Base-by-base conservation (phyloP, 352 stramenopile species). In the Phytophthora citrophthora region DNA sequence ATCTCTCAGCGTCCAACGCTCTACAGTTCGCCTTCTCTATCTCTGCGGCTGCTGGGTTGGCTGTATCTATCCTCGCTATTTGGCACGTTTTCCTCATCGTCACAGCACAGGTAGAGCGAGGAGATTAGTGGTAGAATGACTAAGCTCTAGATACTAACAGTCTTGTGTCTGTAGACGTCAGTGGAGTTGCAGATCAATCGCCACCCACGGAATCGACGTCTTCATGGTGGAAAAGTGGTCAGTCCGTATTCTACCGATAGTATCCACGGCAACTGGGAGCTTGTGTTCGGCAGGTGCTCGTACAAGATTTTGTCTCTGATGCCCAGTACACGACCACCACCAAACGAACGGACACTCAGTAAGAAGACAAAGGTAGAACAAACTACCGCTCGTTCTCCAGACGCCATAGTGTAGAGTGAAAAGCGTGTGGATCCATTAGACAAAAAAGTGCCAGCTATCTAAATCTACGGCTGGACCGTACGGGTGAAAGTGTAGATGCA, bases 101-200 rank as follows among this genome's bases (percentile, higher is more conserved):
- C 5, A 95, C 84, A 0, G 86, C 84, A n/a, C 86, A 95, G 82
- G 86, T 91, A 62, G 23, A n/a, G 55, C 41, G n/a, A 5, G 26
- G 16, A 29, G 3, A 34, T 38, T 16, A 5, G 11, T 57, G 29
- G 27, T 16, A 61, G 20, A 29, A 44, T 45, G 4, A 0, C 9
- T 41, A 48, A 45, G 9, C 26, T 46, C 11, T 24, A 18, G 26
- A 16, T 46, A 18, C 23, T 63, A 15, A 63, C 41, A 11, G 20
- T 39, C 43, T 41, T 51, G 12, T 50, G 8, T 3, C 44, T 54
- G 15, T 64, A 94, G 86, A 93, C 86, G 1, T 92, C 86, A 8
- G 78, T 95, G 5, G 86, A 95, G 55, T 66, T 86, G 52, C 86
- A 93, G 43, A 91, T 95, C 60, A 95, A 93, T 59, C 79, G 86